Evolutionary conservation across 192 early-diverging fungal genomes (phyloP).

Genomic region (Chytriomyces sp.): DNA sequence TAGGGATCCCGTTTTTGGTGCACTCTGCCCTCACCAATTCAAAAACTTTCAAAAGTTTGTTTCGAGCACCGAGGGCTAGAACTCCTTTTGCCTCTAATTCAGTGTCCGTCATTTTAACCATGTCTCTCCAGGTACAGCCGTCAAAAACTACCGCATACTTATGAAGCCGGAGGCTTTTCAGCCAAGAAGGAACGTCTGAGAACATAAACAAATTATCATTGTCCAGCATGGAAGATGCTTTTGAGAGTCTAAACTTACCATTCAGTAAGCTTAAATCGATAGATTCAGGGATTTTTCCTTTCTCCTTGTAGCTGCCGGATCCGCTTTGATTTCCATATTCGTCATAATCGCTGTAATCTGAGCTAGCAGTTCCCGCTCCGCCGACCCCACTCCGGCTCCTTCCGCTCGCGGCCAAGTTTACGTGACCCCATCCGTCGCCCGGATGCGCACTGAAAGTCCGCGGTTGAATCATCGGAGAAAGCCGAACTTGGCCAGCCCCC

Average conservation of each 20-base stretch:
- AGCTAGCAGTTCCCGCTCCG: background rate
- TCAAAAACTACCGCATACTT: slow-evolving; percentile 94
- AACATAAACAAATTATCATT: background rate
- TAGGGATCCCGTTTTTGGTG: slow-evolving; percentile 17
- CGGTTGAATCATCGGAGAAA: background rate
- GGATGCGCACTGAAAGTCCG: slow-evolving; percentile 36
- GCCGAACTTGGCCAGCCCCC: background rate
- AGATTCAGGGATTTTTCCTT: slow-evolving; percentile 70
- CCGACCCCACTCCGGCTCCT: slow-evolving; percentile 33
- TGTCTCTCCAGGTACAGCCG: slow-evolving; percentile 82
- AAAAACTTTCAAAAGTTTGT: slow-evolving; percentile 97
- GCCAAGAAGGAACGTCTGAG: slow-evolving; percentile 89
- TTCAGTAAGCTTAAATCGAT: slow-evolving; percentile 75
- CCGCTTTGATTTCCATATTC: slow-evolving; percentile 35
- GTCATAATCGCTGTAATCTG: slow-evolving; percentile 45
- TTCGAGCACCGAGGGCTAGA: slow-evolving; percentile 87
- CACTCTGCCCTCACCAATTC: slow-evolving; percentile 62
- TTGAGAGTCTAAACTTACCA: slow-evolving; percentile 50
- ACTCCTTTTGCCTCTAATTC: slow-evolving; percentile 83
- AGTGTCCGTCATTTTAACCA: slow-evolving; percentile 84
- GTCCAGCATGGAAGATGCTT: background rate
- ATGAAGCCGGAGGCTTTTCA: slow-evolving; percentile 88
- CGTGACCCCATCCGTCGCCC: slow-evolving; percentile 45
- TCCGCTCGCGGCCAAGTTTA: slow-evolving; percentile 18
- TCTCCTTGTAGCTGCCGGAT: slow-evolving; percentile 62